Percentiles rank a stretch among this genome's conserved stretches.
phyloP scores from a whole-genome alignment of 768 basidiomycete genomes.

The Lentinula edodes region DNA sequence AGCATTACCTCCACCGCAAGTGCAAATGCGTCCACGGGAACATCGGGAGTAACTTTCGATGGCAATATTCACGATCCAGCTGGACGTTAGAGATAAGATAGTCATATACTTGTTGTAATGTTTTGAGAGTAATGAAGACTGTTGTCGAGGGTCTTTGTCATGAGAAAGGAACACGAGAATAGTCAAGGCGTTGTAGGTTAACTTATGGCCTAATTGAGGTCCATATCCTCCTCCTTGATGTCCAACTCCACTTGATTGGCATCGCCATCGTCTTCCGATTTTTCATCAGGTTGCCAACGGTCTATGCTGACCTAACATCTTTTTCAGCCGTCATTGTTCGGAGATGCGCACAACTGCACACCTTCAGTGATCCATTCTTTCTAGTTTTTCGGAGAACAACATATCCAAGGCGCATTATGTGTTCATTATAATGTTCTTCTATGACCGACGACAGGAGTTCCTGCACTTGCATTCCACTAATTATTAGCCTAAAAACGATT shows the following conservation, averaged over 20 bases:
- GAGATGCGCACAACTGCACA: neutral
- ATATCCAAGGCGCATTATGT: neutral
- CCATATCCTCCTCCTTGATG: neutral
- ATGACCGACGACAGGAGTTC: neutral
- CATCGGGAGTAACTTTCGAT: neutral
- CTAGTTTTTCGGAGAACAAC: too few species aligned
- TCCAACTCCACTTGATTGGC: neutral
- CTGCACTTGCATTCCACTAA: neutral
- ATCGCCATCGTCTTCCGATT: neutral
- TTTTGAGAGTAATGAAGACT: neutral
- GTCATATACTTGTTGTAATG: neutral
- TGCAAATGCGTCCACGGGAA: constrained; percentile 1
- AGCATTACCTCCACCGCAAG: constrained; percentile 8
- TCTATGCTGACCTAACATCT: neutral
- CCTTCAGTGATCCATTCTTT: neutral
- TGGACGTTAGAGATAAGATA: neutral
- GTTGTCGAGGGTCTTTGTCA: neutral
- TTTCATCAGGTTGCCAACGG: neutral
- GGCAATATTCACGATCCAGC: constrained; percentile 3
- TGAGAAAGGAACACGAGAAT: neutral
- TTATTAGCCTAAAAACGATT: neutral
- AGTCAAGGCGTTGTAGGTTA: neutral
- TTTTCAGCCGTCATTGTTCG: neutral
- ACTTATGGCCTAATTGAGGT: neutral
- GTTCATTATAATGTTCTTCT: constrained; percentile 3